Percentiles rank a stretch among this genome's conserved stretches.
These are phyloP conservation scores for Globisporangium paroecandrum DNA, from an alignment of 352 stramenopile species.

Conservation along the genomic window DNA sequence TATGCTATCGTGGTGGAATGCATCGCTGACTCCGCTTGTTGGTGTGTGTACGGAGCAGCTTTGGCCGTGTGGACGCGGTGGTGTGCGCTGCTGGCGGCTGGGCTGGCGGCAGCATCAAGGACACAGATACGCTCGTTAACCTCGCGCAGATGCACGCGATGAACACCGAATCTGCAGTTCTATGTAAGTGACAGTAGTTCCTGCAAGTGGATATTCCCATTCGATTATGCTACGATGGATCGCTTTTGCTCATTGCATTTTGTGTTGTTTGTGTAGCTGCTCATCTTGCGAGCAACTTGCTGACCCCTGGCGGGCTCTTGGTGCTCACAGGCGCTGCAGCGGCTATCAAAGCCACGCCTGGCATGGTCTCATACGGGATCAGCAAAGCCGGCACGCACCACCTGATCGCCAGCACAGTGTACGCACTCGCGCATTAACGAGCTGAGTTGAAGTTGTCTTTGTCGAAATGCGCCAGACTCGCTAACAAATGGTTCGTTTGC, in stretches of 20 bases:
- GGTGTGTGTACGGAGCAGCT: slow-evolving; percentile 25
- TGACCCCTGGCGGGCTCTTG: slow-evolving; percentile 65
- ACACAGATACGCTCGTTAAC: slow-evolving; percentile 57
- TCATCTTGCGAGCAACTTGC: slow-evolving; percentile 69
- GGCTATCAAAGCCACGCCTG: slow-evolving; percentile 71
- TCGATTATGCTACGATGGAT: background rate
- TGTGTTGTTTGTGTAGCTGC: slow-evolving; percentile 40
- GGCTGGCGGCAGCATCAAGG: slow-evolving; percentile 72
- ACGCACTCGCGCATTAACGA: slow-evolving; percentile 17
- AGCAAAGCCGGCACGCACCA: slow-evolving; percentile 90
- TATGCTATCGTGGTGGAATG: background rate
- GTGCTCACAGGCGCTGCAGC: slow-evolving; percentile 81
- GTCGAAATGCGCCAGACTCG: background rate
- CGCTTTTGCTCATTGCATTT: slow-evolving; percentile 3
- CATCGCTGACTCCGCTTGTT: slow-evolving; percentile 5
- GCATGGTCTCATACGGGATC: slow-evolving; percentile 87
- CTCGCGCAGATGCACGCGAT: slow-evolving; percentile 68
- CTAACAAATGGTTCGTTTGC: background rate
- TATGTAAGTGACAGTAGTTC: background rate
- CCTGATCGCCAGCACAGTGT: slow-evolving; percentile 80
- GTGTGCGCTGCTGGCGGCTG: slow-evolving; percentile 80
- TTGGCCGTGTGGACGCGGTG: slow-evolving; percentile 65
- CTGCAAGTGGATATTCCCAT: background rate
- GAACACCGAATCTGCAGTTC: slow-evolving; percentile 79
- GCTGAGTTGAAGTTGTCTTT: too few species aligned